Base-by-base conservation (phyloP, 306 rosid genomes). In the Prunus dulcis region DNA sequence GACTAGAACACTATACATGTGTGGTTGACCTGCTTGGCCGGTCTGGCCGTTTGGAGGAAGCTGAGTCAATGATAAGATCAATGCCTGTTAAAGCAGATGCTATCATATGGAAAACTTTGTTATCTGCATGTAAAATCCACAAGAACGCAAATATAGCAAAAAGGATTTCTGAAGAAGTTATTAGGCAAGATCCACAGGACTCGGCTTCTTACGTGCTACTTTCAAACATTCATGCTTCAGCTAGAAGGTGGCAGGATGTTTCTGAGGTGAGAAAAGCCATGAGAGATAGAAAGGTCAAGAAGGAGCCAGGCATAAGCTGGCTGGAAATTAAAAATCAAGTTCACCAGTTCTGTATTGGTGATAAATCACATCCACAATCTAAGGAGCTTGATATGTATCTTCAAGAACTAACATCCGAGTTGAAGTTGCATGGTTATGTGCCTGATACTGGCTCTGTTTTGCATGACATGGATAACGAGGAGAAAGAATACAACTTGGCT, bases 401-500 rank as follows among this genome's bases (percentile, higher is more conserved):
- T 41, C 88, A 87, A 80, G 95, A 90, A 80, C 84, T 90, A 74
- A 84, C 77, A 62, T 83, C 87, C 15, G 93, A 94, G 76, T 76
- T 92, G 98, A 94, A 94, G 89, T 66, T 81, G 62, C 76, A 76
- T 15, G 98, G 97, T 55, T 92, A 94, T 65, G 89, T 78, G 68
- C 98, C 97, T 27, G 95, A 94, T 83, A 86, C 83, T 43, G 78
- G 88, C 74, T 83, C 88, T 5, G 93, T 89, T 78, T 79, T 89
- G 84, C 90, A 90, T 79, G 98, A 94, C 85, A 92, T 89, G 97
- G 97, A 94, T 76, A 83, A 80, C 28, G 97, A 94, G 86, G 96
- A 92, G 86, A 92, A 92, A 86, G 97, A 92, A 79, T 79, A 89
- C 71, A 79, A 83, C 72, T 85, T 94, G 86, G 82, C 92, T 19